These are phyloP conservation scores for Podospora sp. DNA, from an alignment of 495 filamentous ascomycete species.

Conservation along the genomic window DNA sequence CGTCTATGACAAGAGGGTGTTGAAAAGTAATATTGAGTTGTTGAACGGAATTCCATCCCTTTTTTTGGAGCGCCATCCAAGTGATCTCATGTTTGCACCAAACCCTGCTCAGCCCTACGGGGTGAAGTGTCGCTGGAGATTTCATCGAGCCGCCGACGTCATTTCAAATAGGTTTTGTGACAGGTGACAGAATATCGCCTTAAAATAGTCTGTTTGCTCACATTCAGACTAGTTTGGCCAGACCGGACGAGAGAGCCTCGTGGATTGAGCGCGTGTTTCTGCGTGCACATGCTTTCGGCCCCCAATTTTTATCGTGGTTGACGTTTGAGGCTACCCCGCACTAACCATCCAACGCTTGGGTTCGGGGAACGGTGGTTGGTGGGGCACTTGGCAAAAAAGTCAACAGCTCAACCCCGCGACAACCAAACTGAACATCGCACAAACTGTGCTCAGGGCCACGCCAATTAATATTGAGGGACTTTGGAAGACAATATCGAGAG, in stretches of 20 bases:
- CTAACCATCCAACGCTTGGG: background rate
- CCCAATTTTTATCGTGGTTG: background rate
- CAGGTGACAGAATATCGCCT: slow-evolving; percentile 4
- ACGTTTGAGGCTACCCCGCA: slow-evolving; percentile 1
- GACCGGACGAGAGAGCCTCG: background rate
- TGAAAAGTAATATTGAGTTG: background rate
- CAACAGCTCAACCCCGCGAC: background rate
- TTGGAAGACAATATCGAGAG: background rate
- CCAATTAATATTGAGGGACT: no score
- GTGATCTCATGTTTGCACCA: background rate
- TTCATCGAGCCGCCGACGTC: slow-evolving; percentile 14
- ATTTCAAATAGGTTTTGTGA: background rate
- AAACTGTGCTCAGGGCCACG: no score
- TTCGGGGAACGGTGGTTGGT: background rate
- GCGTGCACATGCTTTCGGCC: background rate
- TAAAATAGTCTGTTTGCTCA: slow-evolving; percentile 1
- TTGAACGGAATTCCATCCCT: background rate
- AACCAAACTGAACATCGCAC: background rate
- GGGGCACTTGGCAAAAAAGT: slow-evolving; percentile 1
- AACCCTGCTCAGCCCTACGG: slow-evolving; percentile 10
- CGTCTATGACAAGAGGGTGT: background rate
- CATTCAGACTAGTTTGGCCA: background rate
- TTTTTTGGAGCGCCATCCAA: background rate
- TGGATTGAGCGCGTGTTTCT: background rate
- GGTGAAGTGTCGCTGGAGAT: background rate